Evolutionary conservation across 495 filamentous ascomycete species (phyloP).

Genomic region (Xanthoparmelia taractica): DNA sequence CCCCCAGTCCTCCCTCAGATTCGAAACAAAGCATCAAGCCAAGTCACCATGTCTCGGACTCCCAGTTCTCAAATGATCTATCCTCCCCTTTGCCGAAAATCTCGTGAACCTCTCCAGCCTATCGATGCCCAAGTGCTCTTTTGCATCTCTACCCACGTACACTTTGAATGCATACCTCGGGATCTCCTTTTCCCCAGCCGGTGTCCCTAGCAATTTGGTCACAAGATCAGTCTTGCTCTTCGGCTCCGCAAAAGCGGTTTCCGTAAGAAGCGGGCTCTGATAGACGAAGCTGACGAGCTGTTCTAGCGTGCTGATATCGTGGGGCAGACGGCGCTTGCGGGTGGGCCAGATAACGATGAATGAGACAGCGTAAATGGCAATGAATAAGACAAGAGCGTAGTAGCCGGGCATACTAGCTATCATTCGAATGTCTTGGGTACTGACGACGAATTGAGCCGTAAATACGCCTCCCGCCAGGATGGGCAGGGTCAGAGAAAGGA

Average conservation of each 20-base stretch:
- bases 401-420: constrained; percentile 61
- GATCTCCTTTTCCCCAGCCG: constrained; percentile 40
- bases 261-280: constrained; percentile 57
- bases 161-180: constrained; percentile 56
- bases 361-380: constrained; percentile 59
- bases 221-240: constrained; percentile 55
- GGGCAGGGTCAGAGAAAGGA: constrained; percentile 59
- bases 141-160: constrained; percentile 52
- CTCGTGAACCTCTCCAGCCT: constrained; percentile 36
- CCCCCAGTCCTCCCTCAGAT: not conserved
- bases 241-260: constrained; percentile 56
- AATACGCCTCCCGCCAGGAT: constrained; percentile 73
- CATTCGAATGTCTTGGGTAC: constrained; percentile 51
- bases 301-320: constrained; percentile 59
- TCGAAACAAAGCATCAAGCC: not conserved
- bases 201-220: constrained; percentile 45
- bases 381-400: constrained; percentile 56
- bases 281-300: constrained; percentile 73
- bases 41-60: constrained; percentile 3
- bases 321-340: constrained; percentile 54
- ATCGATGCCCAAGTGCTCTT: constrained; percentile 60
- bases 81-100: not conserved
- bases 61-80: not conserved
- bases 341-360: constrained; percentile 52
- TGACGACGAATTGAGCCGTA: constrained; percentile 61